These are phyloP conservation scores for Quercus cerris DNA, from an alignment of 306 rosid genomes.

Conservation along the genomic window DNA sequence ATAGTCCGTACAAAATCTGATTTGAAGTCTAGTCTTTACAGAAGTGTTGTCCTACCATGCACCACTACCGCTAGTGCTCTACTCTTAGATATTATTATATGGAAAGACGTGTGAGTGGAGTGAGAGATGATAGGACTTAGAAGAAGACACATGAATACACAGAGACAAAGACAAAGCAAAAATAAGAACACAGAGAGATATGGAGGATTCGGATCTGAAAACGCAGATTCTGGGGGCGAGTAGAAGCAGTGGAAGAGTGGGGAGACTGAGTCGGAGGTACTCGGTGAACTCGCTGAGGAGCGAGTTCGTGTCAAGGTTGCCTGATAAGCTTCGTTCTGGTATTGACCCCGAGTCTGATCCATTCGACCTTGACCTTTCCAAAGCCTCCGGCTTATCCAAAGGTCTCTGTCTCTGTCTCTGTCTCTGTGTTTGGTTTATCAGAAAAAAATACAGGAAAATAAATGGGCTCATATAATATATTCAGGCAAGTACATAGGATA, in stretches of 20 bases:
- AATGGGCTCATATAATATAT: background rate
- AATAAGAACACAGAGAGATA: background rate
- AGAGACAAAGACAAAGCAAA: too few species aligned
- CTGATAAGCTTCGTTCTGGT: conserved; percentile 29
- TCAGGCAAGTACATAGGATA: too few species aligned
- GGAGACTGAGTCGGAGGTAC: conserved; percentile 31
- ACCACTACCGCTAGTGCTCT: rapidly evolving
- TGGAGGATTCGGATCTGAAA: conserved; percentile 29
- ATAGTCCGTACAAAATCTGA: too few species aligned
- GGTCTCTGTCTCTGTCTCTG: conserved; percentile 23
- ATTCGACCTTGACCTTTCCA: conserved; percentile 28
- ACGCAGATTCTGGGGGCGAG: conserved; percentile 23
- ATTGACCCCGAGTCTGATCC: conserved; percentile 27
- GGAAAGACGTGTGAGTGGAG: too few species aligned
- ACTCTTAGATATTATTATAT: too few species aligned
- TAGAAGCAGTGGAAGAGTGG: conserved; percentile 5
- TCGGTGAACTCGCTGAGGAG: conserved; percentile 39
- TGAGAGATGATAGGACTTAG: too few species aligned
- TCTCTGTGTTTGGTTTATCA: background rate
- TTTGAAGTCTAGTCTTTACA: too few species aligned
- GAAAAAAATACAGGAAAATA: background rate
- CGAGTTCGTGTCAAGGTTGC: conserved; percentile 41
- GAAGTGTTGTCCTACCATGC: rapidly evolving
- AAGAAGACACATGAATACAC: too few species aligned
- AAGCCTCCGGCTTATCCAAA: conserved; percentile 21